These are phyloP conservation scores for Scutellaria minor DNA, from an alignment of 257 asterid genomes.

Conservation along the genomic window DNA sequence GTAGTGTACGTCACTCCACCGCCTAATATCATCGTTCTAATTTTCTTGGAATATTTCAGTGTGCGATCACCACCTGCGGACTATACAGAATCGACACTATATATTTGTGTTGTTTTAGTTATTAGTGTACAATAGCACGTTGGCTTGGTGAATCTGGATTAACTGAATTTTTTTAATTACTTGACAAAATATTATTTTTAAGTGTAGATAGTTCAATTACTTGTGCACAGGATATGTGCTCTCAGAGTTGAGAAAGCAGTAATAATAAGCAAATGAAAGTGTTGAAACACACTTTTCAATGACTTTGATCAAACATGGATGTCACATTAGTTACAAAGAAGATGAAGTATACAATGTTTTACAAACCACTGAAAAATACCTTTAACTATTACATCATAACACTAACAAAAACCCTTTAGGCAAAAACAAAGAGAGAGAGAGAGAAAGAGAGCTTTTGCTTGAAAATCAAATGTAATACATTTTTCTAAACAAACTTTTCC, in stretches of 20 bases:
- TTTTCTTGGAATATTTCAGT: conserved; percentile 26
- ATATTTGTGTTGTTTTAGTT: neutral
- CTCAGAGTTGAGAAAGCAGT: too few relatives aligned
- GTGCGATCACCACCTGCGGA: conserved; percentile 26
- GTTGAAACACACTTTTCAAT: neutral
- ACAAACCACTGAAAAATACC: conserved; percentile 39
- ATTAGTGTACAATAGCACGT: conserved; percentile 33
- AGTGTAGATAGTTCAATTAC: conserved; percentile 13
- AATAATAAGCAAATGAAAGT: too few relatives aligned
- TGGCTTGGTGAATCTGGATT: conserved; percentile 32
- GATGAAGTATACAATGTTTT: conserved; percentile 32
- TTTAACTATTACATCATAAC: conserved; percentile 32
- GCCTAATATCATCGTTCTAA: conserved; percentile 29
- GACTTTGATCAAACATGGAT: conserved; percentile 33
- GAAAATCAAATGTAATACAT: conserved; percentile 28
- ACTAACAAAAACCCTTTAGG: conserved; percentile 43
- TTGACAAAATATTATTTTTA: conserved; percentile 19
- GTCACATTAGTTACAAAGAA: conserved; percentile 35
- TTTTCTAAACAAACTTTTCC: conserved; percentile 32
- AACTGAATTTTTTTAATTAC: conserved; percentile 26
- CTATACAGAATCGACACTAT: conserved; percentile 8
- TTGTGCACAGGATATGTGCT: conserved; percentile 7
- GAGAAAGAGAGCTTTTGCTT: conserved; percentile 27
- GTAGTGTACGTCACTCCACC: conserved; percentile 39
- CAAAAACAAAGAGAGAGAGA: conserved; percentile 27